A percentile compares a stretch with the other conserved stretches of the same genome.
These are phyloP conservation scores for Cytospora piceae DNA, from an alignment of 2,329 filamentous ascomycete species.

Conservation along the genomic window DNA sequence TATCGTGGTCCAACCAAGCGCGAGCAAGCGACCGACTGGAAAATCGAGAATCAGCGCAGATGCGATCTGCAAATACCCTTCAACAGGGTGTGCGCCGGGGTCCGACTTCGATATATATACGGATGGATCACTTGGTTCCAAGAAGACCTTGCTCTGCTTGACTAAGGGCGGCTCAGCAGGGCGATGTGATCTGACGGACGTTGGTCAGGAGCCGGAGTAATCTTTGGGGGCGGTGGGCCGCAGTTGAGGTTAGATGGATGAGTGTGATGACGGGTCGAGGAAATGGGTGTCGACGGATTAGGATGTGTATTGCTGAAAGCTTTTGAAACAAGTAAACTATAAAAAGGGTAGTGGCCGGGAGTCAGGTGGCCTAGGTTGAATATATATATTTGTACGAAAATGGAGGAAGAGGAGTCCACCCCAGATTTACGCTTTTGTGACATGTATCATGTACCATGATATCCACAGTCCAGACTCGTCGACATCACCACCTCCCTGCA, in stretches of 20 bases:
- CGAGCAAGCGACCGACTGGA: conserved; percentile 14
- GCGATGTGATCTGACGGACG: conserved; percentile 10
- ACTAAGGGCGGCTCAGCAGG: not conserved
- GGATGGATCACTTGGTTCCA: not conserved
- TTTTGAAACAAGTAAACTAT: conserved; percentile 24
- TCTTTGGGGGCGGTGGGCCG: conserved; percentile 2
- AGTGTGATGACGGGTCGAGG: conserved; percentile 16
- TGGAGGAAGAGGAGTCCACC: not conserved
- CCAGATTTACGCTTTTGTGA: conserved; percentile 8
- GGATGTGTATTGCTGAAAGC: conserved; percentile 9
- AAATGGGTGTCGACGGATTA: conserved; percentile 5
- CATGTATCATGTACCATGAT: conserved; percentile 3
- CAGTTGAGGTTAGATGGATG: conserved; percentile 6
- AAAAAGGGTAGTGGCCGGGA: conserved; percentile 22
- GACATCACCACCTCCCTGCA: conserved; percentile 17
- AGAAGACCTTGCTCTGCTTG: conserved; percentile 2
- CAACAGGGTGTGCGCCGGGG: not conserved
- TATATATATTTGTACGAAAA: conserved; percentile 10
- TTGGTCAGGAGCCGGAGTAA: conserved; percentile 7
- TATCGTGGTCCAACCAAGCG: conserved; percentile 13
- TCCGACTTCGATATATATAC: conserved; percentile 15
- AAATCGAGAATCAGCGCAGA: conserved; percentile 11
- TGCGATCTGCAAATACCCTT: not conserved
- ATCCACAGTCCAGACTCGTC: conserved; percentile 14
- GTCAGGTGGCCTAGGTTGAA: conserved; percentile 21